Evolutionary conservation across 1,284 basidiomycete genomes (phyloP), one percentile per base, ranked within the genome.

Genomic region (Volvariella volvacea): DNA sequence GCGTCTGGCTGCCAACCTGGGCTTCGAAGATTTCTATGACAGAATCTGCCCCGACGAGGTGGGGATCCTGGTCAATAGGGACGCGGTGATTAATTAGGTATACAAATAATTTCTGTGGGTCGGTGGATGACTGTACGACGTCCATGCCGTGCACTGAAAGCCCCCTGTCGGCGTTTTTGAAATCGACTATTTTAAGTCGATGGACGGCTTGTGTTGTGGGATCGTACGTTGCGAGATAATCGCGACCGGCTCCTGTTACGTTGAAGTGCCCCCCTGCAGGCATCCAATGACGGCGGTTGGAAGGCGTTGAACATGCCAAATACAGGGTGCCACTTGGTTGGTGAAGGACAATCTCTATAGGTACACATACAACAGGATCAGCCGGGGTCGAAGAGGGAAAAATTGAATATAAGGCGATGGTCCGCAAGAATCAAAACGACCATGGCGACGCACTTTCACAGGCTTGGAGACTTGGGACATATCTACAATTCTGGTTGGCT

Each of bases 91-190:
- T 88, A 47, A 86, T 66, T 15, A 84, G 63, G 55, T 85, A 88
- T 9, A 88, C 64, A 48, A 71, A 83, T 2, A 86, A 65, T 30
- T 73, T 60, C n/a, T 65, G 60, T 2, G 74, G 62, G 51, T 80
- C 63, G 2, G 64, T 54, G 1, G 62, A 52, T 1, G 79, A 78
- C 2, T 71, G 68, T 3, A 83, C 80, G 16, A 88, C 74, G 46
- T 85, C 84, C 73, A 90, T 78, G 10, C 84, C 86, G 52, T 88
- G 84, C 12, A 81, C 54, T 25, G 76, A 78, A 36, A 87, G 63
- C 1, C 74, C 76, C 7, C 68, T 64, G 1, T 49, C 39, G 6
- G 61, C 58, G 10, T 62, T 55, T 15, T 36, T 8, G 54, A 70
- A 73, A 22, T 65, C 65, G 3, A 58, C 50, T 6, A 78, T 57